Base-by-base conservation (phyloP, 768 basidiomycete genomes). In the Trametes meyenii region DNA sequence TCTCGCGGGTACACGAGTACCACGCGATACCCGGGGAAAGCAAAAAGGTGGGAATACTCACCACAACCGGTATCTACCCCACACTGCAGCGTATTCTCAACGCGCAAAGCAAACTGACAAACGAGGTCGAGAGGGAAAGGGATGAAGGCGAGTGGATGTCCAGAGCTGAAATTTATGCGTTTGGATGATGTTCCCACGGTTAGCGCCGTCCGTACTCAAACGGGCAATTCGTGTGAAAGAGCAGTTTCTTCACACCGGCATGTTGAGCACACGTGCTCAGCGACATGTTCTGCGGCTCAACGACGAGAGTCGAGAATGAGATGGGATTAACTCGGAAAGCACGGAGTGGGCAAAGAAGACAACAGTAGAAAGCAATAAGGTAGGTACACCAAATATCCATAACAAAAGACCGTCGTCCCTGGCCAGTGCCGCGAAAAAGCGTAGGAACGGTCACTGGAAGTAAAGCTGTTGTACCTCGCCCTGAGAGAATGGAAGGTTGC, bases 401-500 rank as follows among this genome's bases (percentile, higher is more conserved):
- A 26, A 23, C 55, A 57, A 35, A 21, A 23, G 17, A 19, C n/a
- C 24, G 29, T 39, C 17, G 14, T 76, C 81, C 40, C 61, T 23
- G 36, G 40, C 36, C 51, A 14, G 19, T 6, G 8, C 51, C 51
- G 39, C 51, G n/a, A 11, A 50, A 39, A 26, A 11, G 23, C 14
- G 21, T 24, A 48, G 56, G 29, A 29, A 54, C 50, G 44, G 52
- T 76, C 63, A 82, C 68, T 86, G 85, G 73, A 88, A 85, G 67
- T 78, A 87, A 35, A 89, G 70, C 12, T 79, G 77, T 68, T 85
- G 81, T n/a, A 94, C 92, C 64, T 98, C 95, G 50, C 87, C 88
- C 67, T 87, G 85, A 5, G 89, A 87, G 76, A 98, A 98, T 1
- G 82, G 74, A 35, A 89, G 69, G 63, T 89, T 88, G 72, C 96